A percentile compares a stretch with the other conserved stretches of the same genome.
These are phyloP conservation scores for Funneliformis mosseae DNA, from an alignment of 192 early-diverging fungal genomes.

Conservation along the genomic window DNA sequence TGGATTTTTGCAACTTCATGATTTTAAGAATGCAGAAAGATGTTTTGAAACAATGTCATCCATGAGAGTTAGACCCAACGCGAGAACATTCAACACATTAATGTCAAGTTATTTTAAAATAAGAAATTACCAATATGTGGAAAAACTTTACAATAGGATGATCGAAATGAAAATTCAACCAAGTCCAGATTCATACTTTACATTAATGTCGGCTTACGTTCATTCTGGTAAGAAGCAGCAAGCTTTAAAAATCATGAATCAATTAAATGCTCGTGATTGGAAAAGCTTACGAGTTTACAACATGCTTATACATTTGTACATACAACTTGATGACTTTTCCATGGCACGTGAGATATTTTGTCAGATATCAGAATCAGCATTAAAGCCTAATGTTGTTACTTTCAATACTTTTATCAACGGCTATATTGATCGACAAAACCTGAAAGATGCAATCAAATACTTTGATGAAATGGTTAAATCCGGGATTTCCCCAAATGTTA, in stretches of 20 bases:
- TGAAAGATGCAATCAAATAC: slow-evolving; percentile 11
- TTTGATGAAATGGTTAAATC: slow-evolving; percentile 20
- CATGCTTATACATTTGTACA: slow-evolving; percentile 24
- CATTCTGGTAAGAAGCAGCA: not conserved
- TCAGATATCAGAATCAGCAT: not conserved
- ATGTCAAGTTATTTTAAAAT: slow-evolving; percentile 21
- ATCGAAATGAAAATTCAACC: slow-evolving; percentile 17
- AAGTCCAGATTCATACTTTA: slow-evolving; percentile 19
- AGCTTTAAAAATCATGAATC: not conserved
- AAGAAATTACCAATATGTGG: not conserved
- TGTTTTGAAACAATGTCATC: slow-evolving; percentile 19
- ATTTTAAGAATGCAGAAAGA: slow-evolving; percentile 12
- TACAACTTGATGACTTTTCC: slow-evolving; percentile 9
- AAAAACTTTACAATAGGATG: slow-evolving; percentile 23
- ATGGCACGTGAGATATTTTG: not conserved
- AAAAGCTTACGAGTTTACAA: slow-evolving; percentile 20
- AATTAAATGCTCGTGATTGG: not conserved
- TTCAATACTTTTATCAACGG: slow-evolving; percentile 27
- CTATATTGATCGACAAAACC: slow-evolving; percentile 3
- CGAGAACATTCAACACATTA: slow-evolving; percentile 11
- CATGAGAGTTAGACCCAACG: slow-evolving; percentile 9
- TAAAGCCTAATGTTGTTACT: slow-evolving; percentile 18
- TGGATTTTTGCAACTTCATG: slow-evolving; percentile 3
- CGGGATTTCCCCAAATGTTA: slow-evolving; percentile 21
- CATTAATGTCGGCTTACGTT: slow-evolving; percentile 8